Evolutionary conservation across 2,329 filamentous ascomycete species (phyloP).

Genomic region (Penicillium sp.): DNA sequence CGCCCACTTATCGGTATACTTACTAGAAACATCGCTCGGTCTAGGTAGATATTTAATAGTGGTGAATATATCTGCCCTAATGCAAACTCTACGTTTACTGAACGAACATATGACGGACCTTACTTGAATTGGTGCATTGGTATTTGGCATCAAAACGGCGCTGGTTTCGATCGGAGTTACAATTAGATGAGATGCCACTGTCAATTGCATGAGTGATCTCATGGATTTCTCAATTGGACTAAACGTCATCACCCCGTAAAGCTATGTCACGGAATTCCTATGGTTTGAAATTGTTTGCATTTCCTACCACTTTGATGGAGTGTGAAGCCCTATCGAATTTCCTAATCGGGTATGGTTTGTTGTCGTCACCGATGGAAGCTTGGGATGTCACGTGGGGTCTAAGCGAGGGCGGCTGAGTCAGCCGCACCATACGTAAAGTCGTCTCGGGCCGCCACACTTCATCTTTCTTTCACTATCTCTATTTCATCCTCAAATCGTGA

Average conservation of each 20-base stretch:
- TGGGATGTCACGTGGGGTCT: constrained; percentile 6
- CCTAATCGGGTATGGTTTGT: constrained; percentile 7
- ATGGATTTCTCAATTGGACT: neutral
- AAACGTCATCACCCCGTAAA: neutral
- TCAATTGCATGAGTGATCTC: neutral
- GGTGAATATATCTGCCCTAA: neutral
- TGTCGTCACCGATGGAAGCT: constrained; percentile 9
- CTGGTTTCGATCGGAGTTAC: neutral
- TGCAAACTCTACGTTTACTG: neutral
- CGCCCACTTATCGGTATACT: constrained; percentile 41
- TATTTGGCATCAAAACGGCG: neutral
- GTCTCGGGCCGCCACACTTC: constrained; percentile 30
- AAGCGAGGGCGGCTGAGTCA: constrained; percentile 36
- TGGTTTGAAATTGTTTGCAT: neutral
- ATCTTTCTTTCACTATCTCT: constrained; percentile 43
- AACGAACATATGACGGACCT: neutral
- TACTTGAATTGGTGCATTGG: neutral
- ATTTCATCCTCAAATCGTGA: constrained; percentile 45
- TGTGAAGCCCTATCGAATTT: constrained; percentile 10
- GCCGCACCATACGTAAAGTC: constrained; percentile 42
- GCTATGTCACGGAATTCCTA: neutral
- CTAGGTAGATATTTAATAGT: neutral
- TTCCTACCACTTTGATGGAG: neutral
- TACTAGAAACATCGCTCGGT: constrained; percentile 22
- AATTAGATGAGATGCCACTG: neutral